Evolutionary conservation across 2,329 filamentous ascomycete species (phyloP), one percentile per base, ranked within the genome.

Genomic region (Neoascochyta sp.): DNA sequence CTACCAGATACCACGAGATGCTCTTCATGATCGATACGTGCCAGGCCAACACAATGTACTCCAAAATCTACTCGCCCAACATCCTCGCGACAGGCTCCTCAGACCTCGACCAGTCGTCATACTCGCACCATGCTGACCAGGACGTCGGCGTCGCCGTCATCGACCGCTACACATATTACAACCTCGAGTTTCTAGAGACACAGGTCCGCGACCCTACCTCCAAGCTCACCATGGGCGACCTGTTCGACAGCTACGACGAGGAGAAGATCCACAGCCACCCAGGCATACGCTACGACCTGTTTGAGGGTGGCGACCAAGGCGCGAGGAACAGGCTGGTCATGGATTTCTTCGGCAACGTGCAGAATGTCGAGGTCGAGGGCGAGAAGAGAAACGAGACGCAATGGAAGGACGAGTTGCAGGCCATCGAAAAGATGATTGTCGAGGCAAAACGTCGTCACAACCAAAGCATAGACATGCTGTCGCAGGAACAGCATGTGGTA

Each of bases 21-120:
- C 78, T 98, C 35, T 98, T 98, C 72, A 98, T 98, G 92, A 98
- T 98, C 66, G 92, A 98, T 64, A 98, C 92, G 0, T 98, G 92
- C 69, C 92, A 98, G 68, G 92, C 92, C 32, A 98, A 98, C 64
- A 98, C 92, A 17, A 95, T 98, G 88, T 98, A 95, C 69, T 90
- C 82, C 60, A 90, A 95, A 52, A 86, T 98, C 57, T 98, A 98
- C 71, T 94, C 88, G 4, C 90, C 90, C 26, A 96, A 96, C 57
- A 95, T 98, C 53, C 88, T 98, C 54, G 92, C 92, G 0, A 98
- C 93, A 0, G 92, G 92, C n/a, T 94, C 86, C 17, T 93, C 86
- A 3, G 88, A 92, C 62, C 82, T 96, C 39, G 90, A 96, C 59
- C 86, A 98, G 64, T 95, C 87, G 4, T 94, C 86, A 1, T 98